Percentiles rank a stretch among this genome's conserved stretches.
phyloP scores from a whole-genome alignment of 495 filamentous ascomycete species.

The Glonium stellatum region DNA sequence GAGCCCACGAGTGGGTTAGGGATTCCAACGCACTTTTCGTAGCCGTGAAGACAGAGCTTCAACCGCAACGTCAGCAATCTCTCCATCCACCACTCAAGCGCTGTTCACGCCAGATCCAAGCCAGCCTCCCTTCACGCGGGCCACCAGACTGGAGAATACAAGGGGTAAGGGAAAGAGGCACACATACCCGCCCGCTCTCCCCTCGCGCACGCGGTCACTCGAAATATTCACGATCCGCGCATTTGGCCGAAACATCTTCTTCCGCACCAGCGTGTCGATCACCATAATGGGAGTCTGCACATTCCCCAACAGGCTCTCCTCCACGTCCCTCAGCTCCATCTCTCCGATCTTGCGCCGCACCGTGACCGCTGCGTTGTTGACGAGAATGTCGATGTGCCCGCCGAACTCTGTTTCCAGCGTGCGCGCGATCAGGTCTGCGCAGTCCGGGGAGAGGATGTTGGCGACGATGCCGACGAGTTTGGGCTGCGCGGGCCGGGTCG shows the following conservation, averaged over 20 bases:
- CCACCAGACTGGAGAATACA: neutral
- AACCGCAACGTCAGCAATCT: neutral
- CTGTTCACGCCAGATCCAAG: no score
- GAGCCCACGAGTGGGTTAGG: constrained; percentile 14
- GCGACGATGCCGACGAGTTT: constrained; percentile 23
- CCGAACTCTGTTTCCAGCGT: constrained; percentile 10
- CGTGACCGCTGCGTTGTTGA: constrained; percentile 18
- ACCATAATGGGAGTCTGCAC: constrained; percentile 22
- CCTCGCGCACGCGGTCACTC: constrained; percentile 13
- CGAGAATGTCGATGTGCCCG: constrained; percentile 24
- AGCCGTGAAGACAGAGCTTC: constrained; percentile 15
- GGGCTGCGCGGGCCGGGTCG: neutral
- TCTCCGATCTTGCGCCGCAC: constrained; percentile 11
- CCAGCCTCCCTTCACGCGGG: constrained; percentile 2
- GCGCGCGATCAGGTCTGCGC: neutral
- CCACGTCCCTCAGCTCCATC: constrained; percentile 15
- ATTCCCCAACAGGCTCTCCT: constrained; percentile 16
- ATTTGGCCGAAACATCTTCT: constrained; percentile 11
- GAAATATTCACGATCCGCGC: constrained; percentile 22
- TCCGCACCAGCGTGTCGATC: constrained; percentile 21
- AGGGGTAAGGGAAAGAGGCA: no score
- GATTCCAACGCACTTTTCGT: constrained; percentile 21
- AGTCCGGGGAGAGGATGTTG: constrained; percentile 20
- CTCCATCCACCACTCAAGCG: no score
- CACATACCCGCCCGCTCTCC: neutral